Conservation (phyloP, 306 rosid genomes). For the Myrica gale region DNA sequence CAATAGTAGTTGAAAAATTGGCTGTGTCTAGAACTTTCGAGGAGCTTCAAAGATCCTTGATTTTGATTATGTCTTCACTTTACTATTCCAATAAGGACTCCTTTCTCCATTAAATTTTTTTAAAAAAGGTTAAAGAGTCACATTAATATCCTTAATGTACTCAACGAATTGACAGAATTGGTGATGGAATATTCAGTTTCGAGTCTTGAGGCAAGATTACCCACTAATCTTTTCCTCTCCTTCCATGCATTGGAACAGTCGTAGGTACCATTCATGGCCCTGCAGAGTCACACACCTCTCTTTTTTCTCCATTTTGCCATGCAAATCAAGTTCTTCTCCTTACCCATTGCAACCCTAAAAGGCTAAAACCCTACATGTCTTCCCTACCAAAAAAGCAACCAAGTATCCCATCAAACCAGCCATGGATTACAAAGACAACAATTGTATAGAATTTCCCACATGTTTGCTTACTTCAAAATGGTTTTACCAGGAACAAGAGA, state of each 20-base stretch:
- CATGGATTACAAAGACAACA: neutral
- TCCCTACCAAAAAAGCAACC: neutral
- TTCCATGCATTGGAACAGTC: too few species aligned
- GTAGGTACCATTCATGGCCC: neutral
- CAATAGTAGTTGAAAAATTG: neutral
- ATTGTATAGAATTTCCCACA: neutral
- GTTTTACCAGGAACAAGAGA: too few species aligned
- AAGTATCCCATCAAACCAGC: neutral
- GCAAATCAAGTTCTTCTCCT: neutral
- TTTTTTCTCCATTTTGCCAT: neutral
- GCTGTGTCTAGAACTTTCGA: neutral
- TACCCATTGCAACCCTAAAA: neutral
- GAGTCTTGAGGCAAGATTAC: too few species aligned
- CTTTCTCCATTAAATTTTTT: too few species aligned
- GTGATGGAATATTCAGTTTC: too few species aligned
- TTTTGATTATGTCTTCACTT: neutral
- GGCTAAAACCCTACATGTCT: neutral
- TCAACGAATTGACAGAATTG: too few species aligned
- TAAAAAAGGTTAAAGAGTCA: too few species aligned
- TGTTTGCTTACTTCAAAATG: neutral
- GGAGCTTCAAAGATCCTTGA: neutral
- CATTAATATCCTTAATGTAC: too few species aligned
- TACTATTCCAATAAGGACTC: too few species aligned
- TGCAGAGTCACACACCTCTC: neutral
- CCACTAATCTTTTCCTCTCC: too few species aligned